phyloP scores from a whole-genome alignment of 2,329 filamentous ascomycete genomes.

The Sarocladium strictum region DNA sequence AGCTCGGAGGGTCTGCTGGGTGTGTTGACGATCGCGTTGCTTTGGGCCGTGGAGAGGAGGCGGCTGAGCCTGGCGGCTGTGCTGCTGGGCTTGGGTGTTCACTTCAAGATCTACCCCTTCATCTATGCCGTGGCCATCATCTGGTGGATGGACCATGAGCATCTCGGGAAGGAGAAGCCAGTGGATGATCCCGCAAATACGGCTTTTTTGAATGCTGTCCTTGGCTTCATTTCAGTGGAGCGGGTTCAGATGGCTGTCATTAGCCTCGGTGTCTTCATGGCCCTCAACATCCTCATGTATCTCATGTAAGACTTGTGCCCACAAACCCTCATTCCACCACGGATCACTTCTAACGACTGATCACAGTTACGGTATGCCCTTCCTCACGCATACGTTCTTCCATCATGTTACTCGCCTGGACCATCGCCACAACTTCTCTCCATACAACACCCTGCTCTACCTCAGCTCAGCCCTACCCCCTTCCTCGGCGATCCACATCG shows the following conservation, averaged over 20 bases:
- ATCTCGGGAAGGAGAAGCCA: constrained; percentile 22
- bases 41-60: constrained; percentile 72
- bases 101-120: constrained; percentile 99
- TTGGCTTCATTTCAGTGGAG: constrained; percentile 43
- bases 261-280: constrained; percentile 67
- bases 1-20: constrained; percentile 89
- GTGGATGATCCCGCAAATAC: constrained; percentile 3
- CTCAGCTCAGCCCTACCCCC: constrained; percentile 60
- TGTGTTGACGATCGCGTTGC: constrained; percentile 71
- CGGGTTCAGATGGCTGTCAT: constrained; percentile 53
- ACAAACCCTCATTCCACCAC: background rate
- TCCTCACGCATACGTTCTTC: constrained; percentile 84
- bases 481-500: constrained; percentile 43
- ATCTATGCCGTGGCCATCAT: constrained; percentile 81
- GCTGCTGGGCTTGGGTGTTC: constrained; percentile 76
- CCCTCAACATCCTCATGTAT: constrained; percentile 75
- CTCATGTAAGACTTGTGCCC: constrained; percentile 44
- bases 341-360: constrained; percentile 10
- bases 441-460: constrained; percentile 90
- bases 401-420: constrained; percentile 92
- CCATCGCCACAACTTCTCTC: constrained; percentile 96
- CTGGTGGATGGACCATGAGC: constrained; percentile 68
- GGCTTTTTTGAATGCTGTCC: constrained; percentile 17
- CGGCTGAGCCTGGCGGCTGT: constrained; percentile 61
- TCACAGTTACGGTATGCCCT: constrained; percentile 67